These are phyloP conservation scores for Globisporangium polare DNA, from an alignment of 352 stramenopile species.

Conservation along the genomic window DNA sequence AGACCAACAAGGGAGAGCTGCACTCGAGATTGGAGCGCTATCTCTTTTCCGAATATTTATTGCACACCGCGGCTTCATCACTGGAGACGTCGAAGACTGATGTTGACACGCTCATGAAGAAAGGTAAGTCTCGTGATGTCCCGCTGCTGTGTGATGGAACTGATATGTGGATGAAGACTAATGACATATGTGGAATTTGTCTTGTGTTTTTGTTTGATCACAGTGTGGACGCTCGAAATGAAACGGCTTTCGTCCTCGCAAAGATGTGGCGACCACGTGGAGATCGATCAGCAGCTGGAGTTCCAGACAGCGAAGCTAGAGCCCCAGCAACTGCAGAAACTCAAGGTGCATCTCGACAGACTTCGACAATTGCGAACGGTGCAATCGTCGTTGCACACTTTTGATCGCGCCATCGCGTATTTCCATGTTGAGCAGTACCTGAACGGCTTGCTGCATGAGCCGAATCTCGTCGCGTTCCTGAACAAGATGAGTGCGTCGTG, in stretches of 20 bases:
- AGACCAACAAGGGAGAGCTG: conserved; percentile 79
- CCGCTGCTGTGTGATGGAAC: background rate
- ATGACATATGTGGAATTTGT: background rate
- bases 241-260: conserved; percentile 54
- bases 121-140: conserved; percentile 38
- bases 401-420: conserved; percentile 72
- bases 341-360: conserved; percentile 65
- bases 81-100: conserved; percentile 61
- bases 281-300: conserved; percentile 51
- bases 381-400: conserved; percentile 74
- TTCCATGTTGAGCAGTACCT: conserved; percentile 85
- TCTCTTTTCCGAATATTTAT: conserved; percentile 74
- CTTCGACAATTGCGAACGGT: conserved; percentile 73
- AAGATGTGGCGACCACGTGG: conserved; percentile 53
- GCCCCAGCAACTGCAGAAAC: conserved; percentile 46
- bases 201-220: background rate
- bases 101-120: conserved; percentile 60
- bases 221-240: conserved; percentile 58
- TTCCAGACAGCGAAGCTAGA: conserved; percentile 78
- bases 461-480: conserved; percentile 51
- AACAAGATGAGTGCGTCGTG: conserved; percentile 70
- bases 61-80: conserved; percentile 57
- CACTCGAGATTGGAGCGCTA: conserved; percentile 69
- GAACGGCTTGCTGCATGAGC: conserved; percentile 72
- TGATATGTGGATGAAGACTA: background rate